Evolutionary conservation across 2,329 filamentous ascomycete genomes (phyloP), one percentile per base, ranked within the genome.

Genomic region (Pyrenochaeta sp.): DNA sequence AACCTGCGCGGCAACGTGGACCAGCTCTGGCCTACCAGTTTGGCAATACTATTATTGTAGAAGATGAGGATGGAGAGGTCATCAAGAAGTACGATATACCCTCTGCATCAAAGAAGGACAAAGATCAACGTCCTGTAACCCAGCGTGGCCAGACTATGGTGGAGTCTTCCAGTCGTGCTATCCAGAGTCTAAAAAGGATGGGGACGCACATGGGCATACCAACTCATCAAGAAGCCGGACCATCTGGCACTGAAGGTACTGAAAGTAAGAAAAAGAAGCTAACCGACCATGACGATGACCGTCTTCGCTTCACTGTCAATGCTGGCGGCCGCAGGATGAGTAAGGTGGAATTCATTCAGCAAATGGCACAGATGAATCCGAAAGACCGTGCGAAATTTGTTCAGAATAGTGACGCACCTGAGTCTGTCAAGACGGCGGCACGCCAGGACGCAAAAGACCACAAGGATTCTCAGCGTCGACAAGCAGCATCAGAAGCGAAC

Each of bases 11-110:
- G 39, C 80, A 83, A 37, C 83, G 86, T 64, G 90, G 90, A 54
- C 90, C 91, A 12, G 92, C 92, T n/a, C 83, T 90, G 47, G 91
- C 91, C 5, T 96, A 93, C 73, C 91, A 93, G 65, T 94, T 92
- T 71, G 92, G 92, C 62, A 93, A 92, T 73, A 93, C 91, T 81
- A 92, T 96, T 64, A 94, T 96, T 72, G 90, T 96, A 15, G 91
- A 96, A 78, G 91, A 96, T 61, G 90, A 91, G 75, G 89, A 93
- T 67, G 91, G 91, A 43, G 92, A 96, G 74, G 92, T 96, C 32
- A 86, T 96, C 73, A 93, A 93, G 80, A 89, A 91, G 55, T 93
- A 93, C 72, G 89, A 93, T 62, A 84, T 94, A 28, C 89, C 90
- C 0, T 79, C 83, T 0, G 77, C 85, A 4, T 65, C 71, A 27